These are phyloP conservation scores for Pythium sukuiense DNA, from an alignment of 352 stramenopile genomes.

Conservation along the genomic window DNA sequence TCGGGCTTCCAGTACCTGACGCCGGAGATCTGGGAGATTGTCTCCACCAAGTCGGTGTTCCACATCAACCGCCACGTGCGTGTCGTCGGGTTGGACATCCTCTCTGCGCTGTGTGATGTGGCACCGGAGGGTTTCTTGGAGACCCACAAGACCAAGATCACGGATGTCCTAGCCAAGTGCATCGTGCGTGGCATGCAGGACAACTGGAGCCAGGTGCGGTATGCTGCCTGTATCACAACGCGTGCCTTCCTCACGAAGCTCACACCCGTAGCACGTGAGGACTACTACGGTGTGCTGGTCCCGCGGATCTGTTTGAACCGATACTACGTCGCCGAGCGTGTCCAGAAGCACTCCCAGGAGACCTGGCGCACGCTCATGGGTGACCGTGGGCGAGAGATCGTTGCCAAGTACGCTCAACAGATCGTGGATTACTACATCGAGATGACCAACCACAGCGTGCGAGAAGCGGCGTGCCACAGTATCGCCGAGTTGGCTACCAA, in stretches of 20 bases:
- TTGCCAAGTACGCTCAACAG: constrained; percentile 85
- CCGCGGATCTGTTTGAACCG: constrained; percentile 97
- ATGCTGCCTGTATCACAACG: constrained; percentile 91
- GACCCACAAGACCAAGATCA: constrained; percentile 35
- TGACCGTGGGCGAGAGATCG: constrained; percentile 69
- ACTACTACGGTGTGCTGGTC: constrained; percentile 84
- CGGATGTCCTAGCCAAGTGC: constrained; percentile 57
- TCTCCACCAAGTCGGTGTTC: constrained; percentile 79
- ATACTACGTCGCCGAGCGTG: constrained; percentile 95
- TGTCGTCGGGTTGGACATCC: constrained; percentile 82
- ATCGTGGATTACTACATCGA: constrained; percentile 96
- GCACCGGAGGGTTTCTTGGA: constrained; percentile 52
- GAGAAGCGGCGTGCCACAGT: constrained; percentile 94
- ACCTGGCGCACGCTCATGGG: constrained; percentile 93
- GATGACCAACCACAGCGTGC: constrained; percentile 95
- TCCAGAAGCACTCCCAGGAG: constrained; percentile 96
- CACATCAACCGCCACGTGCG: constrained; percentile 96
- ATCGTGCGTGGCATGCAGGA: constrained; percentile 89
- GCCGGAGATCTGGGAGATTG: constrained; percentile 57
- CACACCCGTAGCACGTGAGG: constrained; percentile 38
- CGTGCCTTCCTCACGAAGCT: constrained; percentile 88
- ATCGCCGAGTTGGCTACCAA: constrained; percentile 95
- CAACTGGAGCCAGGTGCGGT: constrained; percentile 98
- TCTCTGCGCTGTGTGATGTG: constrained; percentile 64
- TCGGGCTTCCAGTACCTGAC: constrained; percentile 61